Conservation (phyloP, 2,329 filamentous ascomycete genomes). For the Fusarium beomiforme region DNA sequence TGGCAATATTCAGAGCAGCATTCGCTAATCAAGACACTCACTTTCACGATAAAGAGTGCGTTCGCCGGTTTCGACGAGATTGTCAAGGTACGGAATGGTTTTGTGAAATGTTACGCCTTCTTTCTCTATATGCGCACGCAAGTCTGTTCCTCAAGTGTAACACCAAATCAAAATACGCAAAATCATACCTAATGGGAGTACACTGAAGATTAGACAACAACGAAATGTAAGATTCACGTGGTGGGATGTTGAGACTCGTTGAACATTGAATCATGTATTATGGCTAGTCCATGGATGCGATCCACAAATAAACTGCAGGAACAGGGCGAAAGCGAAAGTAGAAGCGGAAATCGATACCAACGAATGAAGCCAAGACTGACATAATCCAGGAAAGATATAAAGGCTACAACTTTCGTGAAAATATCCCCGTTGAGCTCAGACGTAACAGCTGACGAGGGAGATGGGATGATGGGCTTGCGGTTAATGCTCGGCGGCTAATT, state of each 20-base stretch:
- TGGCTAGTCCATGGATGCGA: neutral
- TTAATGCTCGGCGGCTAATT: constrained; percentile 35
- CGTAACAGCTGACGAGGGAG: neutral
- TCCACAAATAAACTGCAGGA: constrained; percentile 8
- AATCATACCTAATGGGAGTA: too few species aligned
- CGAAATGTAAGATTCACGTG: neutral
- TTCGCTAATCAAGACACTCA: neutral
- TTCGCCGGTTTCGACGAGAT: neutral
- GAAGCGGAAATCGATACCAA: neutral
- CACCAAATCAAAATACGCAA: neutral
- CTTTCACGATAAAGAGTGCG: neutral
- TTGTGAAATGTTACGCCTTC: neutral
- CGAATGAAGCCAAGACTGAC: neutral
- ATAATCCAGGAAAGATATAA: neutral
- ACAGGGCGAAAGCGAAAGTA: constrained; percentile 1
- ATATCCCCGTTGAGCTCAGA: neutral
- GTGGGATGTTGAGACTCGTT: neutral
- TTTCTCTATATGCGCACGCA: constrained; percentile 3
- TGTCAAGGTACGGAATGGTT: neutral
- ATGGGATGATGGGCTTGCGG: constrained; percentile 15
- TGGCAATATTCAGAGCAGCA: neutral
- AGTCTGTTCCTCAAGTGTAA: neutral
- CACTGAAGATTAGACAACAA: neutral
- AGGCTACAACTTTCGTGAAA: neutral
- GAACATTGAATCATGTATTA: neutral